These are phyloP conservation scores for Brettanomyces nanus DNA, from an alignment of 805 yeast genomes.

Conservation along the genomic window DNA sequence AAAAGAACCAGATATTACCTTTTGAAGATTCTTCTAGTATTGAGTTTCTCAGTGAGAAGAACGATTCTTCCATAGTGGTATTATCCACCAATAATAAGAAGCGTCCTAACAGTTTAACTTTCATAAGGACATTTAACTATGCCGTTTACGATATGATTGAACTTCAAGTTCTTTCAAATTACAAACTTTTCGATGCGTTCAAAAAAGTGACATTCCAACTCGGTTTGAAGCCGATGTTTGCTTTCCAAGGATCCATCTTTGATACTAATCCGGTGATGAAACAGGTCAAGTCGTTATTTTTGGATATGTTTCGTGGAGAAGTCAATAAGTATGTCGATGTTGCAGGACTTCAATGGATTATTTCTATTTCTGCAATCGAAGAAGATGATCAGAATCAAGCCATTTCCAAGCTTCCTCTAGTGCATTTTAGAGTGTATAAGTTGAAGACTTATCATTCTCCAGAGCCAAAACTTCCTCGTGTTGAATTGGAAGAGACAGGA, in stretches of 20 bases:
- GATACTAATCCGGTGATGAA: constrained; percentile 81
- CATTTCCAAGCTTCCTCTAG: constrained; percentile 53
- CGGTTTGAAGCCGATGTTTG: constrained; percentile 91
- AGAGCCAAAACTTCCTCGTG: constrained; percentile 86
- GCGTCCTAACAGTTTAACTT: constrained; percentile 85
- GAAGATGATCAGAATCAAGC: constrained; percentile 70
- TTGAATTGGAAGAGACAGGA: constrained; percentile 90
- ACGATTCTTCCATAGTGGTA: constrained; percentile 81
- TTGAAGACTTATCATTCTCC: constrained; percentile 67
- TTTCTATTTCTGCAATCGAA: constrained; percentile 68
- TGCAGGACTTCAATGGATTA: constrained; percentile 88
- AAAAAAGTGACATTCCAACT: constrained; percentile 70
- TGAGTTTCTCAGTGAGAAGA: constrained; percentile 92
- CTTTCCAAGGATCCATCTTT: constrained; percentile 86
- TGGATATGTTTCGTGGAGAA: constrained; percentile 88
- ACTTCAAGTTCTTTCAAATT: constrained; percentile 60
- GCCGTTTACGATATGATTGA: constrained; percentile 93
- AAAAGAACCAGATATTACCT: constrained; percentile 84
- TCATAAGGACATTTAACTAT: constrained; percentile 82
- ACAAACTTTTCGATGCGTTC: constrained; percentile 73
- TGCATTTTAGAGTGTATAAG: constrained; percentile 86
- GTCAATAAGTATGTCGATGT: constrained; percentile 79
- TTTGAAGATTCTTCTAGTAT: constrained; percentile 81
- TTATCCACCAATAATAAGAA: constrained; percentile 77
- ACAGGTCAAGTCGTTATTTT: constrained; percentile 79